Conservation (phyloP, 345 rosid species). For the Aquilaria sinensis region DNA sequence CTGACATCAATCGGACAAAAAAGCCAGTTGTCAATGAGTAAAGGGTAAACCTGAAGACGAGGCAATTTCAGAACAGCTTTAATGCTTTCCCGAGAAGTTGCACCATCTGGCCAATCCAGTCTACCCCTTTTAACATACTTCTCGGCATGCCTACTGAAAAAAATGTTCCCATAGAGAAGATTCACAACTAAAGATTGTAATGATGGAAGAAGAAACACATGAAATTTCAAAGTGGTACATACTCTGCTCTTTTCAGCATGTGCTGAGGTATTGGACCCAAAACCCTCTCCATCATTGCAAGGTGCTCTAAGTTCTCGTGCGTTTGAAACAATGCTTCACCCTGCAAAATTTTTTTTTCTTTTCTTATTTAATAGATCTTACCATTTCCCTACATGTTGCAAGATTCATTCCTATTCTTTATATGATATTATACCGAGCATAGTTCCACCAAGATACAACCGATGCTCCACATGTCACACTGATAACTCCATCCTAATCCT, state of each 20-base stretch:
- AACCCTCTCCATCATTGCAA: conserved; percentile 77
- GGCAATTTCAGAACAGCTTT: conserved; percentile 53
- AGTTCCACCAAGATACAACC: conserved; percentile 70
- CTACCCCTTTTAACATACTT: conserved; percentile 52
- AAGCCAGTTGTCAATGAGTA: not conserved
- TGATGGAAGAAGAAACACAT: not conserved
- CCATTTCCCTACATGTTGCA: not conserved
- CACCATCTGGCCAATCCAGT: conserved; percentile 68
- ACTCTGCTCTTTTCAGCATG: conserved; percentile 53
- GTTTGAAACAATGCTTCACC: conserved; percentile 78
- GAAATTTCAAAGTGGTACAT: conserved; percentile 13
- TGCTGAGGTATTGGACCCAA: conserved; percentile 61
- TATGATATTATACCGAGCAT: conserved; percentile 40
- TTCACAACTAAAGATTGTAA: conserved; percentile 5
- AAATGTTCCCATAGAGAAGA: conserved; percentile 1
- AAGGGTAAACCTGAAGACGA: conserved; percentile 47
- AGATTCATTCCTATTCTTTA: not conserved
- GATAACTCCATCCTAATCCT: conserved; percentile 72
- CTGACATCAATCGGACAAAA: not conserved
- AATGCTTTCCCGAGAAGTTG: conserved; percentile 60
- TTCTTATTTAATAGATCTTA: not conserved
- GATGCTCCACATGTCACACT: conserved; percentile 70
- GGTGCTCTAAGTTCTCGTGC: conserved; percentile 65
- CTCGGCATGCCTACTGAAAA: conserved; percentile 53
- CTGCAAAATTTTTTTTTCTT: conserved; percentile 19